Evolutionary conservation across 129 eudicot species (phyloP).

Genomic region (Pseudognaphalium luteoalbum): DNA sequence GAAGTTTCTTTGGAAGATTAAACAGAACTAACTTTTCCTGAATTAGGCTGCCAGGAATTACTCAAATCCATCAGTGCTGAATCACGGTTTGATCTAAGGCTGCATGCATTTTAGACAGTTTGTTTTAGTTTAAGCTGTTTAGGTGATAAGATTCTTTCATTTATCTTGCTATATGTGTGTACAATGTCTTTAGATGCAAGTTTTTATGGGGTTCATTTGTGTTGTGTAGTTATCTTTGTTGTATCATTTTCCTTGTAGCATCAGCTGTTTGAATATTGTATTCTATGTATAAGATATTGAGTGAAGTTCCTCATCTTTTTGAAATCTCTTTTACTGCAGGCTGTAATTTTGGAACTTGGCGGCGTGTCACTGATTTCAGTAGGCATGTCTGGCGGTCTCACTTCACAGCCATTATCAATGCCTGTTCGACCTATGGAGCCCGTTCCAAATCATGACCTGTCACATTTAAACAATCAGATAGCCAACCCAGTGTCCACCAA

Average conservation of each 20-base stretch:
- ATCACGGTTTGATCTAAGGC: neutral
- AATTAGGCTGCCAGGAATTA: neutral
- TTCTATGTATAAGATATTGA: neutral
- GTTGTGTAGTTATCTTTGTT: neutral
- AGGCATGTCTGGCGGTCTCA: constrained; percentile 54
- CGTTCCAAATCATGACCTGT: constrained; percentile 31
- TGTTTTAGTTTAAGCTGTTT: neutral
- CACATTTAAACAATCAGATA: constrained; percentile 34
- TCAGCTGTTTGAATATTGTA: neutral
- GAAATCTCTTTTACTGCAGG: constrained; percentile 15
- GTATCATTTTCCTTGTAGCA: neutral
- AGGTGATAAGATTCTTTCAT: constrained; percentile 4
- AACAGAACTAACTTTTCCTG: neutral
- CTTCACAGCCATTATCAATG: constrained; percentile 42
- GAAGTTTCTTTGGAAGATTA: neutral
- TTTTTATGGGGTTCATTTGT: neutral
- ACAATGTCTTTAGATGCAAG: neutral
- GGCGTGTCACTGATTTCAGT: constrained; percentile 6
- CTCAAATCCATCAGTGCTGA: constrained; percentile 1
- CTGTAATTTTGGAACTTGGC: constrained; percentile 20
- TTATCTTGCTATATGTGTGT: neutral
- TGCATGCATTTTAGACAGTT: neutral
- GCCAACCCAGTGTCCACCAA: constrained; percentile 36
- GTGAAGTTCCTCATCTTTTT: constrained; percentile 9
- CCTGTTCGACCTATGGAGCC: constrained; percentile 44